Percentiles rank a stretch among this genome's conserved stretches.
These are phyloP conservation scores for Pyrenula aspistea DNA, from an alignment of 495 filamentous ascomycete species.

Conservation along the genomic window DNA sequence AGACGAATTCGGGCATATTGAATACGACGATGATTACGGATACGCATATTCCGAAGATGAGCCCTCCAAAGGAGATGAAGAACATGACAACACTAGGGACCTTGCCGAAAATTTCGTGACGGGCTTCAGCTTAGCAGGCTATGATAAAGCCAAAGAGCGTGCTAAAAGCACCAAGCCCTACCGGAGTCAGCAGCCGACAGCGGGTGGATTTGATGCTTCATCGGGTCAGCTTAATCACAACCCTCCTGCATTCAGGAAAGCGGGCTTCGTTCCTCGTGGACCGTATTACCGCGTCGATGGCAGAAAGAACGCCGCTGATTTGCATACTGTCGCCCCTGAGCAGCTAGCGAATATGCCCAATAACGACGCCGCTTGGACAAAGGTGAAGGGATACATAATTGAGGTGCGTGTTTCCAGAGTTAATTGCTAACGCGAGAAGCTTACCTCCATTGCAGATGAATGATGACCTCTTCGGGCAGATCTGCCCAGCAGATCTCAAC, in stretches of 20 bases:
- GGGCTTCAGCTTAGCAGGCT: not conserved
- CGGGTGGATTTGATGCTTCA: not conserved
- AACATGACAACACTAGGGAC: too few relatives aligned
- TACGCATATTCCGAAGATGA: too few relatives aligned
- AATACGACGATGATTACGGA: too few relatives aligned
- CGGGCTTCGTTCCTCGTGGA: not conserved
- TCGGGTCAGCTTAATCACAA: not conserved
- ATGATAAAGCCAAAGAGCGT: not conserved
- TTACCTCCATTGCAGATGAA: not conserved
- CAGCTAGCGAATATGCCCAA: not conserved
- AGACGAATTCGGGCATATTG: too few relatives aligned
- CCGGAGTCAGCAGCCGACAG: not conserved
- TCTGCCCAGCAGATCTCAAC: not conserved
- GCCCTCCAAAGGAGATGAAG: too few relatives aligned
- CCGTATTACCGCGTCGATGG: not conserved
- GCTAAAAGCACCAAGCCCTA: not conserved
- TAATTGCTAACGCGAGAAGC: not conserved
- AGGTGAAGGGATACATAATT: not conserved
- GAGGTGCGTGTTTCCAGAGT: not conserved
- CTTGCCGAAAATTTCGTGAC: not conserved
- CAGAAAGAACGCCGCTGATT: not conserved
- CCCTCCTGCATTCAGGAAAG: not conserved
- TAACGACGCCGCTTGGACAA: not conserved
- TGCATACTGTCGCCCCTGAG: not conserved
- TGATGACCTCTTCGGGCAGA: not conserved